Evolutionary conservation across 179 eudicot species (phyloP), one percentile per base, ranked within the genome.

Genomic region (Silene vulgaris): DNA sequence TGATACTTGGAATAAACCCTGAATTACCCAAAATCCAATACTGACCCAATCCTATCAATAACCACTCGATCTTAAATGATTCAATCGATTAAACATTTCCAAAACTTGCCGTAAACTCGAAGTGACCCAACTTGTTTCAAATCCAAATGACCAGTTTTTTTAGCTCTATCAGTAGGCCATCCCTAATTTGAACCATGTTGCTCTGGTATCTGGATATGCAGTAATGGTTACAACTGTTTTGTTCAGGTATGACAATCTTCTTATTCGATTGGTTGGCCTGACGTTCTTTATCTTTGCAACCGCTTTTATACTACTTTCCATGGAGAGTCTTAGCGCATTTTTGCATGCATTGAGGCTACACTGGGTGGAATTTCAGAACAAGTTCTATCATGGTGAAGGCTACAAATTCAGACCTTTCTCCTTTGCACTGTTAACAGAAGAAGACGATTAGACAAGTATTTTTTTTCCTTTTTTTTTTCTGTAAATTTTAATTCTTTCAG

Each of bases 281-380:
- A 84, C 87, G 35, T 89, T 93, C 72, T 93, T 91, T 80, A 85
- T 89, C 69, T 93, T 93, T 60, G 97, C 97, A 26, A 93, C 98
- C 26, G 93, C 97, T 61, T 93, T 93, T 78, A 89, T 93, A 78
- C 79, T 93, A 75, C 90, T 91, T 11, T 88, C 90, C 91, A 93
- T 93, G 98, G 97, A 91, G 84, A 87, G 87, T 48, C 96, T 93
- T 12, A 93, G 98, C 77, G 98, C 98, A 40, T 93, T 93, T 75
- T 94, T 93, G 73, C 97, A 93, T 69, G 98, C 98, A 6, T 83
- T 93, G 83, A 90, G 98, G 88, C 98, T 93, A 70, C 98, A 93
- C 70, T 93, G 98, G 98, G 98, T 93, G 67, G 98, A 93, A 82
- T 93, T 81, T 75, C 97, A 91, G 76, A 87, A 83, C 86, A 93